phyloP scores from a whole-genome alignment of 2,329 filamentous ascomycete species.

The Decorospora gaudefroyi region DNA sequence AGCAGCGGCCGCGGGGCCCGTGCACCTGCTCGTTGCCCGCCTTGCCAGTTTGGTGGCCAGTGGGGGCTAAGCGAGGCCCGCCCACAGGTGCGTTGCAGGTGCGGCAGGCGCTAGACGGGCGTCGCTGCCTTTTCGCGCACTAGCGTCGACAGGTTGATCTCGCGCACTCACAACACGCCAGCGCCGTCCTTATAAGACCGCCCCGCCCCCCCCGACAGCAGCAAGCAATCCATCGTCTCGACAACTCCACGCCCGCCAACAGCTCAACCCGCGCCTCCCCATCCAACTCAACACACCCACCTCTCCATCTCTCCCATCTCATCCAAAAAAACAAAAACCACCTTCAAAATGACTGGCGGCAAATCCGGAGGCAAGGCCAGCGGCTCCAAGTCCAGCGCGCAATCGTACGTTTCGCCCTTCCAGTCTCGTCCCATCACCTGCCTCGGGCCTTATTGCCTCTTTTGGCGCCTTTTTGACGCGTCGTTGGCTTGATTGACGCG shows the following conservation, averaged over 20 bases:
- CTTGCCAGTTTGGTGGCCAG: slow-evolving; percentile 33
- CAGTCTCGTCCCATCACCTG: slow-evolving; percentile 21
- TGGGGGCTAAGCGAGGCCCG: slow-evolving; percentile 30
- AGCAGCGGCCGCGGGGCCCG: slow-evolving; percentile 40
- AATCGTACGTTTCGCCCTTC: slow-evolving; percentile 95
- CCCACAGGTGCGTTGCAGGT: slow-evolving; percentile 28
- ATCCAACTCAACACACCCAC: slow-evolving; percentile 24
- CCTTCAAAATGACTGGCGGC: slow-evolving; percentile 97
- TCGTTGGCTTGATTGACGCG: slow-evolving; percentile 27
- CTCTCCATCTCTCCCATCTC: slow-evolving; percentile 39
- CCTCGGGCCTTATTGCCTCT: slow-evolving; percentile 10
- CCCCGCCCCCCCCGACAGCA: slow-evolving; percentile 45
- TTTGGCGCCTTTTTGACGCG: slow-evolving; percentile 10
- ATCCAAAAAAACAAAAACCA: slow-evolving; percentile 47
- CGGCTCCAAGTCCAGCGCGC: slow-evolving; percentile 92
- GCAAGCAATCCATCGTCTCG: slow-evolving; percentile 50
- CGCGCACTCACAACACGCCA: slow-evolving; percentile 48
- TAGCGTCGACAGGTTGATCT: slow-evolving; percentile 46
- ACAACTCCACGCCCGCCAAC: slow-evolving; percentile 42
- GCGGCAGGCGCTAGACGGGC: slow-evolving; percentile 21
- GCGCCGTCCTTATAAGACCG: slow-evolving; percentile 49
- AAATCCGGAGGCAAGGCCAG: slow-evolving; percentile 99
- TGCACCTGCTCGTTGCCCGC: slow-evolving; percentile 30
- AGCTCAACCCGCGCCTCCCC: slow-evolving; percentile 23
- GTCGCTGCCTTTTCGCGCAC: slow-evolving; percentile 33